Evolutionary conservation across 129 eudicot species (phyloP).

Genomic region (Lactuca sativa): DNA sequence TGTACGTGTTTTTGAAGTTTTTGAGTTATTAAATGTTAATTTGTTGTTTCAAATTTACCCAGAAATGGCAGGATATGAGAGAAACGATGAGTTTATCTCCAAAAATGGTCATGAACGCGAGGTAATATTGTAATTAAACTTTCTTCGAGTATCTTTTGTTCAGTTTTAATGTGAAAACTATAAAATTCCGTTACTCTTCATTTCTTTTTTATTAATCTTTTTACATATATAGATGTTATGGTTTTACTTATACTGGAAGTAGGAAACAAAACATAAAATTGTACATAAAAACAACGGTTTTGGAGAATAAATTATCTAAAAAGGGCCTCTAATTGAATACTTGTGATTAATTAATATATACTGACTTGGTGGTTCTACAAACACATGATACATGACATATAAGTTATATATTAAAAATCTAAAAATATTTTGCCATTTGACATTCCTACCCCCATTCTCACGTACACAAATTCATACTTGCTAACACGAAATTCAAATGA

Average conservation of each 20-base stretch:
- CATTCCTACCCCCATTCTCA: constrained; percentile 13
- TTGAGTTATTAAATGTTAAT: constrained; percentile 1
- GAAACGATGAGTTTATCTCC: constrained; percentile 42
- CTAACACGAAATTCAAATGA: constrained; percentile 7
- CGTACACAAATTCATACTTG: constrained; percentile 9
- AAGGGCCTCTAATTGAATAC: neutral
- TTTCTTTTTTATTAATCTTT: neutral
- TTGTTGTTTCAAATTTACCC: neutral
- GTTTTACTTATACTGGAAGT: constrained; percentile 7
- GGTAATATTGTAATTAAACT: constrained; percentile 33
- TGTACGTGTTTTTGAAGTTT: neutral
- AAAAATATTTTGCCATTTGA: neutral
- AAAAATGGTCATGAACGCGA: constrained; percentile 49
- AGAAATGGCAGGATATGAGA: constrained; percentile 59
- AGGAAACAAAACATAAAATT: neutral
- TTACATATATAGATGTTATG: constrained; percentile 7
- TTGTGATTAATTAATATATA: neutral
- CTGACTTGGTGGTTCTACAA: constrained; percentile 20
- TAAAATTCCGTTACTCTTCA: neutral
- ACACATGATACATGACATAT: constrained; percentile 35
- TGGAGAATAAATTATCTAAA: neutral
- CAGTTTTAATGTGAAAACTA: neutral
- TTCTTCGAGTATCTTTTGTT: constrained; percentile 3
- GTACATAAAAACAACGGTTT: neutral
- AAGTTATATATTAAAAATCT: constrained; percentile 5